Evolutionary conservation across 768 basidiomycete genomes (phyloP).

Genomic region (Auriscalpium orientale): DNA sequence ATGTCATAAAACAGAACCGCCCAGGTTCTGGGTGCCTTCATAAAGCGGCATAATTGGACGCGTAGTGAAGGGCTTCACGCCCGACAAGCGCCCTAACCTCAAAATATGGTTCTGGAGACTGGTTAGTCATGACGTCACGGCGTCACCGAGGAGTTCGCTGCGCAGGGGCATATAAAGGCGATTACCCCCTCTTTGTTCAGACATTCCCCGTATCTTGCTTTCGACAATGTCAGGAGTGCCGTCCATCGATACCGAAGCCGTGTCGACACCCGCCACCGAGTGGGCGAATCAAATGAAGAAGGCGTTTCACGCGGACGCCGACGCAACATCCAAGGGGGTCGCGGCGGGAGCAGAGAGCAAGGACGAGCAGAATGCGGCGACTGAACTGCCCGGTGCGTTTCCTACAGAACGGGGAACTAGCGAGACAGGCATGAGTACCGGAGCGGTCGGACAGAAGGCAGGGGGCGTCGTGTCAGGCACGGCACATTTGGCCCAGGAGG

Average conservation of each 20-base stretch:
- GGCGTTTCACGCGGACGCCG: not conserved
- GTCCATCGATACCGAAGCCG: not conserved
- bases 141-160: too few species aligned
- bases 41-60: not conserved
- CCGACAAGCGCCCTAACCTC: not conserved
- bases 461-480: not conserved
- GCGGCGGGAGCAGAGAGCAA: too few species aligned
- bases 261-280: not conserved
- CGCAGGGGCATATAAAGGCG: not conserved
- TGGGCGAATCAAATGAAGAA: not conserved
- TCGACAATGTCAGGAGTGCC: not conserved
- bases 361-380: not conserved
- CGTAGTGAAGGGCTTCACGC: not conserved
- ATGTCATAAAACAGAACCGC: not conserved
- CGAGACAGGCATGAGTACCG: not conserved
- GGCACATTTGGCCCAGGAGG: not conserved
- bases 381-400: not conserved
- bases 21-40: not conserved
- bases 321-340: not conserved
- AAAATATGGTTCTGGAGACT: not conserved
- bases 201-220: not conserved
- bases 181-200: not conserved
- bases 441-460: not conserved
- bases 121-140: not conserved
- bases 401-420: not conserved